Base-by-base conservation (phyloP, 129 eudicot species). In the Mikania micrantha region DNA sequence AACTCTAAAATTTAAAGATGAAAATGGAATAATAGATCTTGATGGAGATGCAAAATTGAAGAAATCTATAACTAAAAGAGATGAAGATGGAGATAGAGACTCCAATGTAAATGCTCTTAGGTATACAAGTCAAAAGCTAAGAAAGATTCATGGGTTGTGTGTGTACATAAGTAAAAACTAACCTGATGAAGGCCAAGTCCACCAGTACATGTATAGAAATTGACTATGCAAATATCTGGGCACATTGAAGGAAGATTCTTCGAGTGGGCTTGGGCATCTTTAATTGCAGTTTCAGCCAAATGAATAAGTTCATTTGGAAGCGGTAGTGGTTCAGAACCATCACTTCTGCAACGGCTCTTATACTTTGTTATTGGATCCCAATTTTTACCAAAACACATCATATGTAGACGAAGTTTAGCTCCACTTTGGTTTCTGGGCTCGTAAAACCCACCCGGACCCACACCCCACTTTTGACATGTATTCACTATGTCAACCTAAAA, bases 131-230 rank as follows among this genome's bases (percentile, higher is more conserved):
- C 22, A 45, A 45, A 45, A 45, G 52, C 9, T 16, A 45, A 45
- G 21, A 47, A 47, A 5, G 19, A 4, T 47, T 3, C 8, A 47
- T 17, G 5, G 11, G 25, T 6, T 32, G 6, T 44, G 50, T 44
- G 21, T 44, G 20, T 44, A 9, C n/a, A 5, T 44, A 50, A 44
- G 36, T 48, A 24, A 70, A 24, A 50, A 65, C 77, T 17, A 67
- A 86, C 94, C 84, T 83, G 89, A 69, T 83, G 94, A 38, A 86
- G 83, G 62, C 89, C 87, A 70, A 87, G 85, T 60, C 78, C 69
- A 34, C 95, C 87, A 5, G n/a, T n/a, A 73, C 34, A 47, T 19
- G 81, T 27, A 58, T 87, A 84, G 64, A 81, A 81, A 81, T 87
- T 84, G 60, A 78, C 81, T 50, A 84, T 76, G 64, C 87, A 87